phyloP scores from a whole-genome alignment of 2,329 filamentous ascomycete genomes.

The Aspergillaceae sp. region DNA sequence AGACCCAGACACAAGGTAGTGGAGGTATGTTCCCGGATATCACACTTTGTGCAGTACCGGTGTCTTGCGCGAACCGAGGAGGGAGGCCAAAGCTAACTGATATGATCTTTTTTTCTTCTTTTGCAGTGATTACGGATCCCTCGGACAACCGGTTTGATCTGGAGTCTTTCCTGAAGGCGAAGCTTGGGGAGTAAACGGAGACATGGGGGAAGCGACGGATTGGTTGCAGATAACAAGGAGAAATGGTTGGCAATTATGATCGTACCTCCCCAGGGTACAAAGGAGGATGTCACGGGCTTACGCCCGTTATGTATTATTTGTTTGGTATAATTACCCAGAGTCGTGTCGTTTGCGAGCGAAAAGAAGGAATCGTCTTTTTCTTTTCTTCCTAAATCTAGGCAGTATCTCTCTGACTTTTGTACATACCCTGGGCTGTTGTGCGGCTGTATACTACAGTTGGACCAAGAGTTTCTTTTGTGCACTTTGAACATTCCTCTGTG shows the following conservation, averaged over 20 bases:
- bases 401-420: constrained; percentile 32
- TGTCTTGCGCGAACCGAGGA: constrained; percentile 6
- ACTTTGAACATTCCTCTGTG: constrained; percentile 21
- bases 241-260: constrained; percentile 22
- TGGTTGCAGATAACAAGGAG: constrained; percentile 14
- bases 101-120: background rate
- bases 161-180: constrained; percentile 67
- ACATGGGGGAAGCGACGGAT: constrained; percentile 1
- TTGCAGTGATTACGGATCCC: constrained; percentile 62
- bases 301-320: constrained; percentile 35
- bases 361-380: constrained; percentile 30
- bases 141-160: constrained; percentile 87
- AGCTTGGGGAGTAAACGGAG: constrained; percentile 39
- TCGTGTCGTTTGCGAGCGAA: constrained; percentile 35
- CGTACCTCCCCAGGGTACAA: constrained; percentile 27
- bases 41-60: background rate
- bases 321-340: constrained; percentile 33
- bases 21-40: constrained; percentile 24
- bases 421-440: constrained; percentile 34
- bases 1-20: constrained; percentile 27
- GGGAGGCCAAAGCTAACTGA: constrained; percentile 11
- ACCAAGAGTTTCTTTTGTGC: constrained; percentile 18
- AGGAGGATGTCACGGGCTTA: constrained; percentile 23
- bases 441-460: constrained; percentile 33
- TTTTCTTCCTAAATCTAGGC: constrained; percentile 28